These are phyloP conservation scores for Maudiozyma bulderi DNA, from an alignment of 805 yeast genomes.

Conservation along the genomic window DNA sequence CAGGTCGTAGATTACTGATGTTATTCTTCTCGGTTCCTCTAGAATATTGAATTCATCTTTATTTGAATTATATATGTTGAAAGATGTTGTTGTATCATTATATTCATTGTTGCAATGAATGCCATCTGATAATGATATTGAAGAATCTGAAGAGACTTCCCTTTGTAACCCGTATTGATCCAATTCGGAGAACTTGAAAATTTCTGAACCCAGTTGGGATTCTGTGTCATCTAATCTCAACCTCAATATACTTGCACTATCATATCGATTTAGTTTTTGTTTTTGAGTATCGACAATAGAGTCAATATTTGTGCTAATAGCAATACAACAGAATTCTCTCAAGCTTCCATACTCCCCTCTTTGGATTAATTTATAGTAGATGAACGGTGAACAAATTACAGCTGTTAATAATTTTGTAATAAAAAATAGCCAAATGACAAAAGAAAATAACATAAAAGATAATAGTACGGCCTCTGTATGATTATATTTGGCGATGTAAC, in stretches of 20 bases:
- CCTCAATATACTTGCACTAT: not conserved
- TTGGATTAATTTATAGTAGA: slow-evolving; percentile 37
- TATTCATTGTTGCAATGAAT: not conserved
- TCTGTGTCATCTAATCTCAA: not conserved
- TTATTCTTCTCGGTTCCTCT: not conserved
- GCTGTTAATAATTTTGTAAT: slow-evolving; percentile 45
- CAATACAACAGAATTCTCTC: slow-evolving; percentile 52
- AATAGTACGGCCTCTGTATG: slow-evolving; percentile 56
- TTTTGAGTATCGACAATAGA: slow-evolving; percentile 24
- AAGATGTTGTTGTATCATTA: not conserved
- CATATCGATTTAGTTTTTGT: slow-evolving; percentile 1
- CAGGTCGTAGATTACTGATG: not conserved
- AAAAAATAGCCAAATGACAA: slow-evolving; percentile 63
- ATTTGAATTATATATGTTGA: not conserved
- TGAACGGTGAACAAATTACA: slow-evolving; percentile 42
- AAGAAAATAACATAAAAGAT: slow-evolving; percentile 66
- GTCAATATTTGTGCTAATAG: slow-evolving; percentile 49
- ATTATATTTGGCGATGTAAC: slow-evolving; percentile 48
- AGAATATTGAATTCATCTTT: not conserved
- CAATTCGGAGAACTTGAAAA: not conserved
- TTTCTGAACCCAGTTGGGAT: not conserved
- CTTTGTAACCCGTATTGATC: not conserved
- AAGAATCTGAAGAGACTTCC: not conserved
- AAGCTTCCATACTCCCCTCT: slow-evolving; percentile 35
- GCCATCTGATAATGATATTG: not conserved